Evolutionary conservation across 2,329 filamentous ascomycete species (phyloP).

Genomic region (Teratosphaeria nubilosa): DNA sequence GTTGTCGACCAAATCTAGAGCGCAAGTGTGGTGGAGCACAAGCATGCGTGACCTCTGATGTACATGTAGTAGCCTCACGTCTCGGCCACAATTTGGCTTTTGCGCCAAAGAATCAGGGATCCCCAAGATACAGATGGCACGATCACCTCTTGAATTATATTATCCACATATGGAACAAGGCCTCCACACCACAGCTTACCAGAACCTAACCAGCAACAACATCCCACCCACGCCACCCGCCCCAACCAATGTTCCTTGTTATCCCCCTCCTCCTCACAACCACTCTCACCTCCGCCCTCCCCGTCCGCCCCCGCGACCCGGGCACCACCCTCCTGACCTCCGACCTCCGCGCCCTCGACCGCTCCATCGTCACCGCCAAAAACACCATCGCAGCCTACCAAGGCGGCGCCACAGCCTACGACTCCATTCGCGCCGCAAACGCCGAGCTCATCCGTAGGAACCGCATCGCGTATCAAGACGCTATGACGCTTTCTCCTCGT

Average conservation of each 20-base stretch:
- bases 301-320: constrained; percentile 7
- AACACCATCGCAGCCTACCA: constrained; percentile 9
- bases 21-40: neutral
- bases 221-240: neutral
- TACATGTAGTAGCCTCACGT: neutral
- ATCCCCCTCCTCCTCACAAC: neutral
- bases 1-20: neutral
- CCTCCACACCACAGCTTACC: too few species aligned
- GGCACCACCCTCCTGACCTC: constrained; percentile 11
- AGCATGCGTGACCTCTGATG: too few species aligned
- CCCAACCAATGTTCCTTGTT: neutral
- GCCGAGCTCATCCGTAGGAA: constrained; percentile 14
- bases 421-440: constrained; percentile 11
- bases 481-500: constrained; percentile 15
- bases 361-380: constrained; percentile 10
- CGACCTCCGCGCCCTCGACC: constrained; percentile 11
- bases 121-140: neutral
- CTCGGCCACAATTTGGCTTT: neutral
- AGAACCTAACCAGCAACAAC: neutral
- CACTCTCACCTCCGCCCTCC: neutral
- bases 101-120: neutral
- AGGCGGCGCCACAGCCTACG: constrained; percentile 9
- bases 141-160: neutral
- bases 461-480: constrained; percentile 14
- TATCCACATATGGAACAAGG: neutral